phyloP scores from a whole-genome alignment of 257 asterid species.

The Gentiana macrophylla region DNA sequence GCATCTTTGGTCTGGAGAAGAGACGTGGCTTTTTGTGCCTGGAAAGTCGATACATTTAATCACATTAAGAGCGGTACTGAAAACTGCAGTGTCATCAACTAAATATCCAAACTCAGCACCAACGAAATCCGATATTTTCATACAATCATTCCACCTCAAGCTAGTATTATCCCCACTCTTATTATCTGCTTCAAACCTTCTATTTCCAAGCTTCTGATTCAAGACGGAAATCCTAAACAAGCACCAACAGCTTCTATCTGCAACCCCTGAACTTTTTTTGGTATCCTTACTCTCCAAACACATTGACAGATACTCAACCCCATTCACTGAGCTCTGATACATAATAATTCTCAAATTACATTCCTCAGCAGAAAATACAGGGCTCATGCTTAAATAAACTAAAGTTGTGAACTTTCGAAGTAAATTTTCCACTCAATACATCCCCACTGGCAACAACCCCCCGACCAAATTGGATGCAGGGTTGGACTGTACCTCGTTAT shows the following conservation, averaged over 20 bases:
- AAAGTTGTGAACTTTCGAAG: conserved; percentile 93
- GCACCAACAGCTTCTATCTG: conserved; percentile 98
- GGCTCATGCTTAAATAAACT: conserved; percentile 99
- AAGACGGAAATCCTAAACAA: conserved; percentile 96
- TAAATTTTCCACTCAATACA: conserved; percentile 82
- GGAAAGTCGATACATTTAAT: conserved; percentile 36
- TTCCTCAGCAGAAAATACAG: conserved; percentile 93
- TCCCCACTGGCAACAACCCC: conserved; percentile 44
- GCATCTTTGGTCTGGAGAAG: conserved; percentile 37
- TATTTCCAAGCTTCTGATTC: conserved; percentile 86
- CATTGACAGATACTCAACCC: conserved; percentile 89
- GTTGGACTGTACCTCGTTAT: conserved; percentile 61
- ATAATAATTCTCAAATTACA: conserved; percentile 93
- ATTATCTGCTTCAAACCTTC: conserved; percentile 95
- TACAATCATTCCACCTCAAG: conserved; percentile 98
- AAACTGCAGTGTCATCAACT: conserved; percentile 84
- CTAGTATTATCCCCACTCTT: conserved; percentile 96
- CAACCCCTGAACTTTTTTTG: conserved; percentile 45
- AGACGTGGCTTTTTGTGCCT: conserved; percentile 39
- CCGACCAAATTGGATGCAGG: conserved; percentile 32
- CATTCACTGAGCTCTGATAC: conserved; percentile 87
- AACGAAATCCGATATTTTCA: conserved; percentile 79
- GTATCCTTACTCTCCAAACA: conserved; percentile 99
- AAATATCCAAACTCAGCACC: conserved; percentile 69
- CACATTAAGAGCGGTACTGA: conserved; percentile 91